A percentile compares a stretch with the other conserved stretches of the same genome.
These are phyloP conservation scores for Fusarium pseudograminearum DNA, from an alignment of 2,329 filamentous ascomycete species.

Conservation along the genomic window DNA sequence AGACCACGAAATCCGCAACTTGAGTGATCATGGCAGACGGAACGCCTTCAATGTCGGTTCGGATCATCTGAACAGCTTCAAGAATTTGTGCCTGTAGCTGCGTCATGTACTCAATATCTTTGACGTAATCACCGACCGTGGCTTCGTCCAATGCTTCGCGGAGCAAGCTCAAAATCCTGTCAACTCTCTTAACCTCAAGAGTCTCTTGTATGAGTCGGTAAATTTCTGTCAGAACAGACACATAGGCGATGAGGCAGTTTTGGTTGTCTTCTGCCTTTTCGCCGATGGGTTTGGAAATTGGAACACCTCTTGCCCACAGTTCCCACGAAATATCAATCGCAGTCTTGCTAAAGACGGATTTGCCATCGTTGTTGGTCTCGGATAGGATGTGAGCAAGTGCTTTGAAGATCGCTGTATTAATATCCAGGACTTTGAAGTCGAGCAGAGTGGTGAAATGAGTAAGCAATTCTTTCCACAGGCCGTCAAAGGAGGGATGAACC, in stretches of 20 bases:
- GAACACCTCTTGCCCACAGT: constrained; percentile 76
- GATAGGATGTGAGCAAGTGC: constrained; percentile 74
- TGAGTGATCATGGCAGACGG: constrained; percentile 76
- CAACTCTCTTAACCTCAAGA: constrained; percentile 71
- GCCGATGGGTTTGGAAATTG: constrained; percentile 56
- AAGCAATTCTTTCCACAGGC: constrained; percentile 81
- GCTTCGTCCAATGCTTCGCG: constrained; percentile 78
- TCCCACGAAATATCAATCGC: constrained; percentile 74
- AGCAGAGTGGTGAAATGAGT: constrained; percentile 74
- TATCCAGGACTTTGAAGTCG: constrained; percentile 72
- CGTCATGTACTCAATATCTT: constrained; percentile 79
- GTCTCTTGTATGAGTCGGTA: constrained; percentile 78
- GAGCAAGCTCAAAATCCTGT: constrained; percentile 77
- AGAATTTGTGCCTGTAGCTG: constrained; percentile 78
- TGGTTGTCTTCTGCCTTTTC: constrained; percentile 74
- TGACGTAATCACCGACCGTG: constrained; percentile 74
- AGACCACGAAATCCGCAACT: constrained; percentile 75
- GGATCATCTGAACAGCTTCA: constrained; percentile 74
- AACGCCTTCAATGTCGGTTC: constrained; percentile 73
- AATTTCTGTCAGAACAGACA: constrained; percentile 79
- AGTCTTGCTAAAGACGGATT: constrained; percentile 59
- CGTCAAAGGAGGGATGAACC: constrained; percentile 73
- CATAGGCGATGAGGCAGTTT: constrained; percentile 86
- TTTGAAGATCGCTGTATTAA: constrained; percentile 78
- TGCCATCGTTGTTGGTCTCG: constrained; percentile 58